Evolutionary conservation across 768 basidiomycete species (phyloP), one percentile per base, ranked within the genome.

Genomic region (Kwoniella newhampshirensis): DNA sequence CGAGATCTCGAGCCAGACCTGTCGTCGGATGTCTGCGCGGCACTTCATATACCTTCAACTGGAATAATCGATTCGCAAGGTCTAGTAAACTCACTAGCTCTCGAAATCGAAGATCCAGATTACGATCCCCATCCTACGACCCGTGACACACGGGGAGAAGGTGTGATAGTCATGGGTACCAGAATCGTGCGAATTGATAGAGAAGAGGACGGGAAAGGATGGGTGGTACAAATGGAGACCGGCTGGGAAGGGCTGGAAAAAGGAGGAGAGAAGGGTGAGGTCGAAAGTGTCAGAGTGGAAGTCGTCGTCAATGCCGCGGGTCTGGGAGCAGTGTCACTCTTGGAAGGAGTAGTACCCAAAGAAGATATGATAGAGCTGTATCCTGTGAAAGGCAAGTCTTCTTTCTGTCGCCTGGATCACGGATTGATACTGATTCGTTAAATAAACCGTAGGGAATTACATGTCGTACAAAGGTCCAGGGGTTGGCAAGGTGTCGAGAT

Each of bases 61-160:
- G 96, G 96, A 1, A 93, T 98, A 59, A 76, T 98, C 0, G 87
- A 93, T 75, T 88, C 89, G 0, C 90, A 94, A 78, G 73, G 83
- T 3, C 78, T 93, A 51, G 89, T 97, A 85, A 81, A 85, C 67
- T 85, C 84, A 60, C 78, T 98, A 47, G 91, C 93, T 73, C 83
- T 81, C 67, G 89, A 96, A 51, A 85, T 98, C 51, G 75, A 78
- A 17, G 86, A 90, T 5, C 82, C 85, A 2, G 86, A 85, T 36
- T 70, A 70, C 28, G 54, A 58, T n/a, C 20, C 37, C 23, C 13
- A 9, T 36, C 8, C 37, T 6, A 40, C 27, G 12, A 26, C 35
- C 15, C 17, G 18, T 32, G 28, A 32, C 13, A 27, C 32, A 11
- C 27, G 55, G 40, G 73, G 68, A 2, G 62, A 70, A 18, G 73